These are phyloP conservation scores for Aspergillus biplanus DNA, from an alignment of 495 filamentous ascomycete genomes.

Conservation along the genomic window DNA sequence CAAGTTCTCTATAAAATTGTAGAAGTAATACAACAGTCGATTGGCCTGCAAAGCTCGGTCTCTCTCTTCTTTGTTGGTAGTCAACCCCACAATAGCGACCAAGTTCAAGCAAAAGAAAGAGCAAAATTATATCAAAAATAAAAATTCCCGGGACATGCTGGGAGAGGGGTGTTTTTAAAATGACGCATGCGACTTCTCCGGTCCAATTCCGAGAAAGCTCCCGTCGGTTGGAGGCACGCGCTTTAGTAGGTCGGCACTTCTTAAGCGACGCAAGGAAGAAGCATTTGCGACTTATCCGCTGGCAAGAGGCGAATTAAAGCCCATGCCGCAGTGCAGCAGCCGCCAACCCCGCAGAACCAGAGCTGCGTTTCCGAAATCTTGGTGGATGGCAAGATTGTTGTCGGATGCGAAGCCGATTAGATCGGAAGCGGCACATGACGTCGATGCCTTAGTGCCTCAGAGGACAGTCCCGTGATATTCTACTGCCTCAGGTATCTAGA, in stretches of 20 bases:
- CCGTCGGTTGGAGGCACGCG: slow-evolving; percentile 16
- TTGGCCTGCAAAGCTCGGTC: no score
- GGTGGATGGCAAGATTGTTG: slow-evolving; percentile 4
- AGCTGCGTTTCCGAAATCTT: slow-evolving; percentile 13
- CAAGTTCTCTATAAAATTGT: no score
- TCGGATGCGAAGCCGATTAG: slow-evolving; percentile 19
- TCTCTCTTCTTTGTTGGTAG: no score
- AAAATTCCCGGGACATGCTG: neutral
- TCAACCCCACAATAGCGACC: no score
- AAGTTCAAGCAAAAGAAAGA: neutral
- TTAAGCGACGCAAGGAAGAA: slow-evolving; percentile 4
- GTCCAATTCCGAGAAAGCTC: slow-evolving; percentile 17
- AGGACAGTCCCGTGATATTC: neutral
- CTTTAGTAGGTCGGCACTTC: neutral
- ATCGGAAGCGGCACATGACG: slow-evolving; percentile 14
- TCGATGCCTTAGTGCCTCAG: slow-evolving; percentile 1
- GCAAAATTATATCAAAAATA: neutral
- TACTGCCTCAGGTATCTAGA: slow-evolving; percentile 2
- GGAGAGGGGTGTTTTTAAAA: neutral
- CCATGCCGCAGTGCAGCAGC: neutral
- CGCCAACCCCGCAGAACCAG: slow-evolving; percentile 19
- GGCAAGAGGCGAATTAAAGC: neutral
- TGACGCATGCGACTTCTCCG: slow-evolving; percentile 10
- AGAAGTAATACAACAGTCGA: no score
- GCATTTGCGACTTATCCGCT: neutral